phyloP scores from a whole-genome alignment of 148 eudicot genomes.

The Chenopodium berlandieri region DNA sequence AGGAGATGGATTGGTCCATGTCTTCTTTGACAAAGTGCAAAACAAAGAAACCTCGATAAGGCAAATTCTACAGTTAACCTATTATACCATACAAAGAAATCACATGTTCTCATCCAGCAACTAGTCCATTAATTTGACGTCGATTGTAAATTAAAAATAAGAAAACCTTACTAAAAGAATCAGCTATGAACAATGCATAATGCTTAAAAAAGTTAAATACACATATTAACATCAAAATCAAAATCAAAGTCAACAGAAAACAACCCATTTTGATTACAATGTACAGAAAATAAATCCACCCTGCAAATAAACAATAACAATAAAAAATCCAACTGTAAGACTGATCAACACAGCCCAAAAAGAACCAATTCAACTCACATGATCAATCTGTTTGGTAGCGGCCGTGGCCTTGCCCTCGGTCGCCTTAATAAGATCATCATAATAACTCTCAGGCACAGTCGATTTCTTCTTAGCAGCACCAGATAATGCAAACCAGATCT shows the following conservation, averaged over 20 bases:
- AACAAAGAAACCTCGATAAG: background rate
- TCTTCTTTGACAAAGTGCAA: background rate
- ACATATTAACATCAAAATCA: background rate
- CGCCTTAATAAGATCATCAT: constrained; percentile 67
- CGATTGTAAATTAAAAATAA: background rate
- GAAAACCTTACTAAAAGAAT: background rate
- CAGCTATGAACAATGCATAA: background rate
- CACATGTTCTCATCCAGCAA: background rate
- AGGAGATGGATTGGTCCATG: background rate
- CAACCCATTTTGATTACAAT: background rate
- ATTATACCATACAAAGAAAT: background rate
- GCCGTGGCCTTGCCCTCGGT: constrained; percentile 76
- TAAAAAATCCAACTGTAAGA: background rate
- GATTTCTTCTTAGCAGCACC: constrained; percentile 99
- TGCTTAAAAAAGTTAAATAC: background rate
- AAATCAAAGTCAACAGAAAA: background rate
- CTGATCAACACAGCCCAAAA: background rate
- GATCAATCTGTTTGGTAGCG: constrained; percentile 95
- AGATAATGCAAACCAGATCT: constrained; percentile 84
- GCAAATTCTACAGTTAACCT: too few species aligned
- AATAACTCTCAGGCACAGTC: constrained; percentile 88
- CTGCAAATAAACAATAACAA: background rate
- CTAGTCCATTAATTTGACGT: background rate
- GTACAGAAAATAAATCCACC: too few species aligned
- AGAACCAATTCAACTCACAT: constrained; percentile 49